Percentiles rank a stretch among this genome's conserved stretches.
phyloP scores from a whole-genome alignment of 805 yeast genomes.

The Candida maesae region DNA sequence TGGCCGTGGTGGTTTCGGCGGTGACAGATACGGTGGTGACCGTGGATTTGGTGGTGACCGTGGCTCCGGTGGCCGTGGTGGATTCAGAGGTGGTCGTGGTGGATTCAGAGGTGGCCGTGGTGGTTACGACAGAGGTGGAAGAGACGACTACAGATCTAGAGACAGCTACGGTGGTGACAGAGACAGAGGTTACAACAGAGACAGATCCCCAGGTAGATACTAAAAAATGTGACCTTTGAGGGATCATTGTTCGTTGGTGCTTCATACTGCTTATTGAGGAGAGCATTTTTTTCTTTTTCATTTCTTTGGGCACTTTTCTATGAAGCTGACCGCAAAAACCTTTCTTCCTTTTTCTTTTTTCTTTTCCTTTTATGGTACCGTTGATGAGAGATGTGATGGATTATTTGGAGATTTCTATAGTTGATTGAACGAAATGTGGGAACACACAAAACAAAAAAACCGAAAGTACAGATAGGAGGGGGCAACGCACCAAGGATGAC shows the following conservation, averaged over 20 bases:
- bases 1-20: constrained; percentile 37
- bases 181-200: constrained; percentile 50
- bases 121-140: constrained; percentile 41
- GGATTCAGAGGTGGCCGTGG: constrained; percentile 40
- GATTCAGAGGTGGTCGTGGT: constrained; percentile 28
- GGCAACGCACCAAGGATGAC: background rate
- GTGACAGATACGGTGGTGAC: constrained; percentile 33
- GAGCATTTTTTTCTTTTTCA: background rate
- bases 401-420: constrained; percentile 12
- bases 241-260: background rate
- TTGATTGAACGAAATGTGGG: constrained; percentile 17
- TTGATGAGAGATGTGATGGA: background rate
- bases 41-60: background rate
- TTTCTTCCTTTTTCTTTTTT: background rate
- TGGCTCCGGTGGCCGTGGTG: constrained; percentile 33
- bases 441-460: too few species aligned
- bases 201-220: constrained; percentile 55
- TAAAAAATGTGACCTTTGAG: constrained; percentile 24
- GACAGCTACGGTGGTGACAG: constrained; percentile 43
- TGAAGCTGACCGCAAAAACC: background rate
- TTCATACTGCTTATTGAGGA: background rate
- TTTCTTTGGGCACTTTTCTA: background rate
- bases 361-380: background rate
- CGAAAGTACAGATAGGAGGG: background rate
- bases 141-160: constrained; percentile 32